Evolutionary conservation across 345 rosid species (phyloP).

Genomic region (Euphorbia lathyris): DNA sequence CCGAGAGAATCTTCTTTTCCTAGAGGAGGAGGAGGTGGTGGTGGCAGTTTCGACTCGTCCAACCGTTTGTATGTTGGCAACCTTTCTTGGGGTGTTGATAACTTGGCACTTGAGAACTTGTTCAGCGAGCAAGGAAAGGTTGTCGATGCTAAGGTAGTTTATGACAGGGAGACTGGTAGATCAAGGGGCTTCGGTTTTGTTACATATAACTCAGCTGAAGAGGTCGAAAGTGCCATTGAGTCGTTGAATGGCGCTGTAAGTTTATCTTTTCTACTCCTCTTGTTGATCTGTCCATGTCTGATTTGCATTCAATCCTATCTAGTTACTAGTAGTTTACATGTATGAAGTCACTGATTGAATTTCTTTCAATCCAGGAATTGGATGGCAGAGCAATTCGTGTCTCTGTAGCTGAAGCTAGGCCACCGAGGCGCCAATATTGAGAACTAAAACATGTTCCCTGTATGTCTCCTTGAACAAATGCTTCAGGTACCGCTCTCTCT

Average conservation of each 20-base stretch:
- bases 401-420: constrained; percentile 76
- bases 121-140: constrained; percentile 88
- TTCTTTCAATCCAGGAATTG: constrained; percentile 58
- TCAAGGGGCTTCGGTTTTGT: constrained; percentile 98
- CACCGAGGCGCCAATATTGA: constrained; percentile 80
- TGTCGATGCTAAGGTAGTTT: constrained; percentile 86
- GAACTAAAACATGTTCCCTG: constrained; percentile 11
- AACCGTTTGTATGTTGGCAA: constrained; percentile 83
- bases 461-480: constrained; percentile 12
- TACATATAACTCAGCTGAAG: constrained; percentile 70
- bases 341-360: neutral
- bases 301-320: neutral
- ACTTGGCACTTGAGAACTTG: constrained; percentile 71
- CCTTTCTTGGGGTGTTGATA: constrained; percentile 94
- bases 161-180: constrained; percentile 89
- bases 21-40: constrained; percentile 34
- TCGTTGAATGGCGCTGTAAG: constrained; percentile 84
- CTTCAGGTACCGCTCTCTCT: constrained; percentile 21
- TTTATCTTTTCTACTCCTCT: constrained; percentile 11
- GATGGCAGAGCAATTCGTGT: constrained; percentile 88
- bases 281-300: neutral
- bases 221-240: constrained; percentile 66
- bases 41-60: constrained; percentile 25
- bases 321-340: too few relatives aligned
- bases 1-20: constrained; percentile 45